phyloP scores from a whole-genome alignment of 179 eudicot species.

The Corrigiola litoralis region DNA sequence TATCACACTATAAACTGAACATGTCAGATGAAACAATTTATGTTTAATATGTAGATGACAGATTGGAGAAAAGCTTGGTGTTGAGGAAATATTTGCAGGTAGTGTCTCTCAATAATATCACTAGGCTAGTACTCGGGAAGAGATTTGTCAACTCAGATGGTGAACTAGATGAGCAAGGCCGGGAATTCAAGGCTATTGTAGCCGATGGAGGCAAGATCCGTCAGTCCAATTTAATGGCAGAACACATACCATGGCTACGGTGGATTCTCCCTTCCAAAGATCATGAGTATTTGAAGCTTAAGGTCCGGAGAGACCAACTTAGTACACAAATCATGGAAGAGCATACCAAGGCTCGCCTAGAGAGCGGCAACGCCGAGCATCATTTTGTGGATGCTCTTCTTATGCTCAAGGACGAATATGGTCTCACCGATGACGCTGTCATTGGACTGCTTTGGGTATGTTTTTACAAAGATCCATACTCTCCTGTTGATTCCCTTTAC shows the following conservation, averaged over 20 bases:
- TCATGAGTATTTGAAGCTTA: neutral
- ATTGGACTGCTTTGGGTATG: slow-evolving; percentile 33
- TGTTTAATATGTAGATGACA: no score
- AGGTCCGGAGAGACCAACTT: slow-evolving; percentile 3
- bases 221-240: slow-evolving; percentile 12
- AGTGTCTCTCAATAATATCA: slow-evolving; percentile 57
- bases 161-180: slow-evolving; percentile 48
- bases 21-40: no score
- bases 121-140: slow-evolving; percentile 60
- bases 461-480: no score
- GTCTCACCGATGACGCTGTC: slow-evolving; percentile 27
- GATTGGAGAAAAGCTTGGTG: no score
- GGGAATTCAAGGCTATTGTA: slow-evolving; percentile 43
- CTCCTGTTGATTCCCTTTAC: no score
- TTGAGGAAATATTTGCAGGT: slow-evolving; percentile 25
- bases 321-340: slow-evolving; percentile 20
- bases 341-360: no score
- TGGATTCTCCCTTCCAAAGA: slow-evolving; percentile 14
- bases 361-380: no score
- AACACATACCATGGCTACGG: slow-evolving; percentile 25
- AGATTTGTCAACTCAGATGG: slow-evolving; percentile 45
- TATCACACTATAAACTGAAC: no score
- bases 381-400: slow-evolving; percentile 28
- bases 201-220: slow-evolving; percentile 4
- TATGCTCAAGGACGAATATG: slow-evolving; percentile 20